Evolutionary conservation across 1,139 yeast species (phyloP), one percentile per base, ranked within the genome.

Genomic region (Suzukiozyma palmioleophila): DNA sequence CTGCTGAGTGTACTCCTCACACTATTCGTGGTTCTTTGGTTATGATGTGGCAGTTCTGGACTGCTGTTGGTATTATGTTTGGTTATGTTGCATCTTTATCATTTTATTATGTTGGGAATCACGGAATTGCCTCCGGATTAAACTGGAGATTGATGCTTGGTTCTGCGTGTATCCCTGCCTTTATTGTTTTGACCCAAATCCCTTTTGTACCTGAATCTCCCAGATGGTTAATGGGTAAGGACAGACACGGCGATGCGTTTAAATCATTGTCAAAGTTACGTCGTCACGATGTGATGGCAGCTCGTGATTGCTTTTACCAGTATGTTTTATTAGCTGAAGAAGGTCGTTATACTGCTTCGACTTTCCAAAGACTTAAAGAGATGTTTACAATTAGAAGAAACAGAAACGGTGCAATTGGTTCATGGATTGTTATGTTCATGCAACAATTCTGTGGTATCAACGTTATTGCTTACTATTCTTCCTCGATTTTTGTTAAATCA

Each of bases 391-490:
- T 84, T 38, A 77, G 92, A 59, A 77, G 96, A 68, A 85, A 86
- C 62, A 76, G 95, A 63, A 82, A 88, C 52, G 95, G 92, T 41
- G 79, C 88, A 8, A 52, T 82, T 42, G 95, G 88, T 41, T 79
- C 95, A 3, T 84, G 84, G 76, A 73, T 86, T 45, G 85, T 81
- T 46, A 87, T 88, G 81, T 84, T 86, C 57, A 84, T 84, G 88
- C 96, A 88, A 66, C 96, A 87, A 60, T 84, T 88, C 67, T 87
- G 95, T 64, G 96, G 96, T 54, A 81, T 88, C 56, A 87, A 87
- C 53, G 94, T 86, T 39, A 86, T 88, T 62, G 94, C 95, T 15
- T 83, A 83, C 62, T 84, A 83, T 59, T 80, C 87, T 0, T 79
- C 89, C 1, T 72, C 84, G 10, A 86, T 87, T 46, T 87, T 87